Conservation (phyloP, 495 filamentous ascomycete genomes). For the Penicillium malachiteum region DNA sequence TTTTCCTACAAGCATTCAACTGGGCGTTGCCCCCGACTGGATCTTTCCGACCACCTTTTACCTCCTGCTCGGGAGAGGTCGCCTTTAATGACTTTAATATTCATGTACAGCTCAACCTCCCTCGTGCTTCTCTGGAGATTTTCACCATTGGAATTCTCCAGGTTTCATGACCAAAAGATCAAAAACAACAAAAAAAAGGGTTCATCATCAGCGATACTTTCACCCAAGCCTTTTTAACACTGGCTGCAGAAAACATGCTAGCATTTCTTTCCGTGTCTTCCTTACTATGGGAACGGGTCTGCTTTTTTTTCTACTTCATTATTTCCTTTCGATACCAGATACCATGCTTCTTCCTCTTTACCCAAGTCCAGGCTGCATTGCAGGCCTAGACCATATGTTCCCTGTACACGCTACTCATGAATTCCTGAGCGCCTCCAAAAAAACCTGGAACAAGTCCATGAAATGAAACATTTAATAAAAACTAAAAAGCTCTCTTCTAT, state of each 20-base stretch:
- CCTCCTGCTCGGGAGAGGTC: background rate
- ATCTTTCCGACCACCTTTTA: slow-evolving; percentile 11
- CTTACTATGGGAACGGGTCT: slow-evolving; percentile 13
- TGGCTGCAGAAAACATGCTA: slow-evolving; percentile 16
- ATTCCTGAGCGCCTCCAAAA: slow-evolving; percentile 1
- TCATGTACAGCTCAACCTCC: slow-evolving; percentile 42
- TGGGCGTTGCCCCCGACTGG: slow-evolving; percentile 18
- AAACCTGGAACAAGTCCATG: slow-evolving; percentile 3
- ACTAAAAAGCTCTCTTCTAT: slow-evolving; percentile 1
- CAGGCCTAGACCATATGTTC: slow-evolving; percentile 12
- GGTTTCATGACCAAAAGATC: slow-evolving; percentile 7
- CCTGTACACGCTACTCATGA: slow-evolving; percentile 26
- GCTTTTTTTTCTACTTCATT: slow-evolving; percentile 12
- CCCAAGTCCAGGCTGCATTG: slow-evolving; percentile 1
- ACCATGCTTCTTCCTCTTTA: slow-evolving; percentile 26
- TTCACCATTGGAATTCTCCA: background rate
- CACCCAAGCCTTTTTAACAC: background rate
- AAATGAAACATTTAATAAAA: slow-evolving; percentile 15
- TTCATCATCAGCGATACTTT: slow-evolving; percentile 9
- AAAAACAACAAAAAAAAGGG: slow-evolving; percentile 15
- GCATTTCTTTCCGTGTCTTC: slow-evolving; percentile 12
- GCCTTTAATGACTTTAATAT: slow-evolving; percentile 37
- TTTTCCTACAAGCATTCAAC: slow-evolving; percentile 20
- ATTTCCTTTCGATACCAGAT: slow-evolving; percentile 38
- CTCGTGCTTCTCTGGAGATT: slow-evolving; percentile 6